Evolutionary conservation across 495 filamentous ascomycete genomes (phyloP).

Genomic region (Hypomontagnella monticulosa): DNA sequence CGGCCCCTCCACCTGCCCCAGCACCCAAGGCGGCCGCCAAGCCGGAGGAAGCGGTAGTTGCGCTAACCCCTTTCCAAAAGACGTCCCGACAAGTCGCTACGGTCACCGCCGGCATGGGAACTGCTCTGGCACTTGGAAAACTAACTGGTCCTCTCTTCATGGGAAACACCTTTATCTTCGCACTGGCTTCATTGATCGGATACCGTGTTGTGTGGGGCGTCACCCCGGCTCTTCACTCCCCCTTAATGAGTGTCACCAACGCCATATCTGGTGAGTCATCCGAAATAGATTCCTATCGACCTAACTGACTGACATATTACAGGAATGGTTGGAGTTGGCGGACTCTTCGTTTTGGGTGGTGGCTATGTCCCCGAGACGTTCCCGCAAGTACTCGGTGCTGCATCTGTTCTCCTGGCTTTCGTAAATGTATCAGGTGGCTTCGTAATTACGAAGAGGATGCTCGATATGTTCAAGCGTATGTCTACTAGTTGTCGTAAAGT

Average conservation of each 20-base stretch:
- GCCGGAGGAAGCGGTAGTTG: slow-evolving; percentile 67
- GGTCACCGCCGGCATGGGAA: slow-evolving; percentile 77
- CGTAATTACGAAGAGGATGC: slow-evolving; percentile 86
- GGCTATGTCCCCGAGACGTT: slow-evolving; percentile 76
- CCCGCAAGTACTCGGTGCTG: slow-evolving; percentile 79
- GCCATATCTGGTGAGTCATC: slow-evolving; percentile 72
- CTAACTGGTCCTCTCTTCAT: slow-evolving; percentile 81
- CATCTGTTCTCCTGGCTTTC: slow-evolving; percentile 80
- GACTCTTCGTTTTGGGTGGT: slow-evolving; percentile 82
- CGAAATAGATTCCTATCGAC: slow-evolving; percentile 3
- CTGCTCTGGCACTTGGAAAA: slow-evolving; percentile 76
- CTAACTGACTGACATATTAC: slow-evolving; percentile 39
- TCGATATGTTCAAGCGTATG: slow-evolving; percentile 86
- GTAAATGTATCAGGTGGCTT: slow-evolving; percentile 86
- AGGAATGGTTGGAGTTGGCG: slow-evolving; percentile 81
- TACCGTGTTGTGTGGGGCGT: slow-evolving; percentile 87
- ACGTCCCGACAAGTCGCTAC: slow-evolving; percentile 72
- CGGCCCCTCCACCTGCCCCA: slow-evolving; percentile 73
- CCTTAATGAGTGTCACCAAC: slow-evolving; percentile 87
- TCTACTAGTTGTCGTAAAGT: neutral
- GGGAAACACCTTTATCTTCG: slow-evolving; percentile 81
- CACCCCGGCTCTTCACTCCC: slow-evolving; percentile 77
- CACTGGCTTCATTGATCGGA: slow-evolving; percentile 79
- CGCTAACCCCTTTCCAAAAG: slow-evolving; percentile 81
- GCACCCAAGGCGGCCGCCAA: slow-evolving; percentile 58